Evolutionary conservation across 78 protist species (phyloP), one percentile per base, ranked within the genome.

Genomic region (Dictyostelium brefeldianum): DNA sequence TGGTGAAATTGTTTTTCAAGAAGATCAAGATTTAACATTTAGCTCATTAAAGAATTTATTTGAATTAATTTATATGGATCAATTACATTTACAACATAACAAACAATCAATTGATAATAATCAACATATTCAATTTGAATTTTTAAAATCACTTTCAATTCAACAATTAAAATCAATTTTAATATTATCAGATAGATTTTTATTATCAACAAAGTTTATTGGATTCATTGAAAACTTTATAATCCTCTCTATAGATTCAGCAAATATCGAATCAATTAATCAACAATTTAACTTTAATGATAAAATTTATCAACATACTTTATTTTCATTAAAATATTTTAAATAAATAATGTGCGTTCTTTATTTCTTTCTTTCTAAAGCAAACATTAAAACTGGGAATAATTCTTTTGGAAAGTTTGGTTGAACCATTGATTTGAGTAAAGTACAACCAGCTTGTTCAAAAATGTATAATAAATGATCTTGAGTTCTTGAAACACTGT

Each of bases 321-420:
- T 20, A 8, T 56, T 56, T 20, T 20, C 27, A 5, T 20, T 56
- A 10, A n/a, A 56, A 56, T 56, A 56, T 20, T 6, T 5, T 14
- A 56, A 56, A 56, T 56, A 20, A 53, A 56, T n/a, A n/a, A n/a
- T n/a, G n/a, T n/a, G n/a, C n/a, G n/a, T n/a, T n/a, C n/a, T n/a
- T n/a, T 69, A 27, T 73, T 73, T 18, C 50, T 71, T 71, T 48
- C 29, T 41, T 53, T 90, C 75, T 22, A 91, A 43, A 14, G 84
- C 94, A 83, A 78, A 94, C 31, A 75, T 65, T 69, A 78, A 84
- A 31, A 97, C 98, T 20, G 94, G 94, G 27, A 96, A 93, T 54
- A 97, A 51, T 6, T 77, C 94, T 71, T 89, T 80, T 27, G 98
- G 98, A 47, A 96, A 96, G 17, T 81, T 78, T 59, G 81, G 64